Percentiles rank a stretch among this genome's conserved stretches.
phyloP scores from a whole-genome alignment of 139 green algal species.

The Zygnema circumcarinatum region DNA sequence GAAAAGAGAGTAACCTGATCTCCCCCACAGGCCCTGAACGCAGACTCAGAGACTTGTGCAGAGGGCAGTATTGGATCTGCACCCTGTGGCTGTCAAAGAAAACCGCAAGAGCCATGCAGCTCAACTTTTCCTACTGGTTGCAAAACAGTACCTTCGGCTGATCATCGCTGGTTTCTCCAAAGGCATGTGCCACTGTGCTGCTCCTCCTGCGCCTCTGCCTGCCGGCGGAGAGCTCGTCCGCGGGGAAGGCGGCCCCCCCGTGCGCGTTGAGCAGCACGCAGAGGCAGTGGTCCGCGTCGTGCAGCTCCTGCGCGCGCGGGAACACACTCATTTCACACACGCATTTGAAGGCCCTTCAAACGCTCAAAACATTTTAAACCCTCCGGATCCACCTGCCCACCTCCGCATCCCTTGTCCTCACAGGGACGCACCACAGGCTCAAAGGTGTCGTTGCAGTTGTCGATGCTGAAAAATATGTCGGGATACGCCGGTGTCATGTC shows the following conservation, averaged over 20 bases:
- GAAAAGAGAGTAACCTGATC: conserved; percentile 64
- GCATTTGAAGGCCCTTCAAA: background rate
- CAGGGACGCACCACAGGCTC: conserved; percentile 66
- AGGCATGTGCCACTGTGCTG: conserved; percentile 31
- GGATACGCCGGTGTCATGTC: conserved; percentile 69
- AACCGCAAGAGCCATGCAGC: too few relatives aligned
- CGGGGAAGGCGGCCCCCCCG: conserved; percentile 24
- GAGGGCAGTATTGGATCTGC: too few relatives aligned
- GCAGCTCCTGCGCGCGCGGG: conserved; percentile 59
- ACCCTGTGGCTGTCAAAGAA: too few relatives aligned
- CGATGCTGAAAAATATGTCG: conserved; percentile 81
- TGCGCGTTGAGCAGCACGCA: conserved; percentile 71
- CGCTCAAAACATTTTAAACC: background rate
- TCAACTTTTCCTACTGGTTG: too few relatives aligned
- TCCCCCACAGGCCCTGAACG: too few relatives aligned
- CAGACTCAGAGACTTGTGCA: too few relatives aligned
- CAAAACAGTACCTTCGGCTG: conserved; percentile 37
- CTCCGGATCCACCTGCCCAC: background rate
- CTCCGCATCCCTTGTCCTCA: background rate
- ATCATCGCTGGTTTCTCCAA: conserved; percentile 19
- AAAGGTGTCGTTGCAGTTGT: conserved; percentile 76
- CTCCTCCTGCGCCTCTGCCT: background rate
- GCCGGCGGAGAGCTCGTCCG: conserved; percentile 18
- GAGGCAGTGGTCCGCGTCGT: conserved; percentile 67
- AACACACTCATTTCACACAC: background rate